phyloP scores from a whole-genome alignment of 2,329 filamentous ascomycete genomes.

The Blumeriella jaapii region DNA sequence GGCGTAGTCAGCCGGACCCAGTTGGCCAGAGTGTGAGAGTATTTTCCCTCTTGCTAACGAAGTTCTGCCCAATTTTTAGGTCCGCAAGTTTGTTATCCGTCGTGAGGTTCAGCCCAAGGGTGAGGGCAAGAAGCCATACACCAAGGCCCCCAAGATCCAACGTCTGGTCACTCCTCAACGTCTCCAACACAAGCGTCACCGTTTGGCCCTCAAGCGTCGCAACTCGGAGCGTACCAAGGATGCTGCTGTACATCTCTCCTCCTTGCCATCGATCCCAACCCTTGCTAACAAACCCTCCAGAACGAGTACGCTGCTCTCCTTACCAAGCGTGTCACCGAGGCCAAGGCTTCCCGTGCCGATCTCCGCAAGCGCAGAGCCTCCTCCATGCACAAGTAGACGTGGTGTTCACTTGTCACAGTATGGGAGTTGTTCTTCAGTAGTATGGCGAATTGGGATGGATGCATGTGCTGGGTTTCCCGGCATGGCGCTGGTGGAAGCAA shows the following conservation, averaged over 20 bases:
- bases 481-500: no score
- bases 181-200: conserved; percentile 99
- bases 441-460: no score
- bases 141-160: conserved; percentile 99
- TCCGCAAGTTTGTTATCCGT: conserved; percentile 99
- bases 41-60: conserved; percentile 19
- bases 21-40: conserved; percentile 45
- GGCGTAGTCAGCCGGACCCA: conserved; percentile 5
- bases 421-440: no score
- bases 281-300: conserved; percentile 40
- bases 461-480: no score
- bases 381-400: conserved; percentile 79
- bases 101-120: conserved; percentile 95
- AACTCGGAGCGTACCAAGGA: conserved; percentile 96
- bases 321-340: conserved; percentile 93
- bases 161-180: conserved; percentile 98
- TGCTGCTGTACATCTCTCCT: conserved; percentile 73
- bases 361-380: conserved; percentile 93
- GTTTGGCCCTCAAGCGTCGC: conserved; percentile 95
- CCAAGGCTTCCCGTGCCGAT: conserved; percentile 89
- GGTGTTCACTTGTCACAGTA: no score
- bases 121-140: conserved; percentile 96
- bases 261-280: conserved; percentile 1
- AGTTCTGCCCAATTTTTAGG: conserved; percentile 39
- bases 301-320: conserved; percentile 95